Base-by-base conservation (phyloP, 176 grass and related monocot genomes). In the Zizania latifolia region DNA sequence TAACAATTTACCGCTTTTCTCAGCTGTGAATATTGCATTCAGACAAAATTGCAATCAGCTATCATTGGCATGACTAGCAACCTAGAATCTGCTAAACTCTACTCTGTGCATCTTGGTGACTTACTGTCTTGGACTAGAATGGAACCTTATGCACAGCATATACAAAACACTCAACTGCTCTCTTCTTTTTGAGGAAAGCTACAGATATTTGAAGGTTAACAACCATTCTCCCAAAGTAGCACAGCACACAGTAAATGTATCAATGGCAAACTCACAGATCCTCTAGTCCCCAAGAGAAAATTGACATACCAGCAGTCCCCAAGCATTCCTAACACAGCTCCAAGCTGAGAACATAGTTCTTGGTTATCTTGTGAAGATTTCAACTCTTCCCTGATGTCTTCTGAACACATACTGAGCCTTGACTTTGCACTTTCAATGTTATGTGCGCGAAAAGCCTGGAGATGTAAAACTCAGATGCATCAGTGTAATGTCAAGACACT, bases 371-470 rank as follows among this genome's bases (percentile, higher is more conserved):
- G 58, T 72, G 81, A 76, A 57, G 71, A 78, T 68, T 98, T 89
- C 70, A 99, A 78, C 51, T 99, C 84, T 43, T 88, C 89, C 75
- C 89, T 92, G 38, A 99, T 94, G 83, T 99, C 95, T 46, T 94
- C 91, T 39, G 78, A 86, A 15, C 95, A 99, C 38, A 99, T 77
- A 77, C 62, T 72, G n/a, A 99, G 89, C 82, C 91, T 94, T 1
- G 86, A 94, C 67, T 92, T 94, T 68, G 91, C 91, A 43, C 95
- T 99, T 70, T 86, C 91, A 80, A 94, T 86, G 80, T 99, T 99
- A 38, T 83, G 48, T 27, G 89, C 72, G 0, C 60, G 91, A 81
- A 99, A 99, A 46, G 95, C 95, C 95, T 99, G 80, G 21, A 81
- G 30, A 61, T 19, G 22, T 27, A 43, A 0, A 41, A 74, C 3